A percentile compares a stretch with the other conserved stretches of the same genome.
These are phyloP conservation scores for Penicillium silybi DNA, from an alignment of 495 filamentous ascomycete species.

Conservation along the genomic window DNA sequence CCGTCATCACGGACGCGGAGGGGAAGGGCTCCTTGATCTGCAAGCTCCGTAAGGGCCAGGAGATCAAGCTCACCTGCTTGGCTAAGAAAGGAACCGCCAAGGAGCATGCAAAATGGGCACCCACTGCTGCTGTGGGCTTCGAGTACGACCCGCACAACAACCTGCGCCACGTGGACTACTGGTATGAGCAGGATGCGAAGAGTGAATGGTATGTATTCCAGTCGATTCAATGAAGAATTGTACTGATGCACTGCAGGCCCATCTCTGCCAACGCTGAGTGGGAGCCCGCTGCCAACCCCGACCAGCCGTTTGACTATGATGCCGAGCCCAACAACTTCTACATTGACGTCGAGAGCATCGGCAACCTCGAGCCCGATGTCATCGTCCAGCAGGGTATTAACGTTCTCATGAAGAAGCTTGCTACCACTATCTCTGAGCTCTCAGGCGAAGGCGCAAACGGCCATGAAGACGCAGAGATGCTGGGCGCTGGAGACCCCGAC, in stretches of 20 bases:
- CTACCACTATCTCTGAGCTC: conserved; percentile 73
- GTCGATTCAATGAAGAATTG: neutral
- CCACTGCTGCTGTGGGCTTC: conserved; percentile 86
- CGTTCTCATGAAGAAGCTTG: conserved; percentile 86
- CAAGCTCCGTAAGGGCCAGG: conserved; percentile 84
- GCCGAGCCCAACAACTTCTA: conserved; percentile 82
- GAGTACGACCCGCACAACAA: conserved; percentile 98
- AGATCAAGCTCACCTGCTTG: conserved; percentile 82
- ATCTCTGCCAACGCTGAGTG: conserved; percentile 77
- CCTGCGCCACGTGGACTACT: conserved; percentile 80
- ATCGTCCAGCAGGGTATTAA: conserved; percentile 82
- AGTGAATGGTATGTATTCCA: conserved; percentile 76
- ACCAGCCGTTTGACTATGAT: conserved; percentile 88
- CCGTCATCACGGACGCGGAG: conserved; percentile 78
- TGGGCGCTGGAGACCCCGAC: conserved; percentile 60
- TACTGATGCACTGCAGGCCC: conserved; percentile 55
- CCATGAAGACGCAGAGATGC: conserved; percentile 51
- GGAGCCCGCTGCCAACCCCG: conserved; percentile 71
- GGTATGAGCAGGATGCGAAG: conserved; percentile 83
- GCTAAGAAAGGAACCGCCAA: conserved; percentile 99
- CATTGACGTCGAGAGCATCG: conserved; percentile 86
- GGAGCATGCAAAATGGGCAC: conserved; percentile 97
- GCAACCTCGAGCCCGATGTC: conserved; percentile 78
- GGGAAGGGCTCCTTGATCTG: conserved; percentile 77
- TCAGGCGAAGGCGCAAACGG: conserved; percentile 41